Evolutionary conservation across 164 flowering plant genomes (phyloP).

Genomic region (Buxus sempervirens): DNA sequence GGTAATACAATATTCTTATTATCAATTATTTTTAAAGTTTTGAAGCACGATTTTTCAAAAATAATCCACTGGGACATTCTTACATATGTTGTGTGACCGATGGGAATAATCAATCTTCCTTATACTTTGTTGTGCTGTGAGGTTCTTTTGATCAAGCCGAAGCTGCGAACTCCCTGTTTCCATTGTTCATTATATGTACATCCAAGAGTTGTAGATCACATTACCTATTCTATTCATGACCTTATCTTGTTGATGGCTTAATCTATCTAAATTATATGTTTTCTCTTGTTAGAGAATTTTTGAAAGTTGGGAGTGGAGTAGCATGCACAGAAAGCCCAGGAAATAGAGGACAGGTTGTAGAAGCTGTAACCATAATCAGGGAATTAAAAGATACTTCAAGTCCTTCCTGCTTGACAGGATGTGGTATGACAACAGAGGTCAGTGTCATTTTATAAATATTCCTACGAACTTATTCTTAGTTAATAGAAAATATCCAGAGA

Average conservation of each 20-base stretch:
- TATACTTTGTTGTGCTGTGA: not conserved
- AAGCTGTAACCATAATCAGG: constrained; percentile 65
- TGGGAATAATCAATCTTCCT: not conserved
- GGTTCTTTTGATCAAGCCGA: not conserved
- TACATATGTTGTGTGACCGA: not conserved
- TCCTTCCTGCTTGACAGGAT: constrained; percentile 37
- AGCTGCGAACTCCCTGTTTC: no score
- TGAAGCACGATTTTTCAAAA: not conserved
- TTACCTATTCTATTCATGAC: not conserved
- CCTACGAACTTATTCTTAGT: not conserved
- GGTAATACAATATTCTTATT: not conserved
- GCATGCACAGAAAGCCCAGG: constrained; percentile 31
- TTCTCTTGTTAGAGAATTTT: constrained; percentile 34
- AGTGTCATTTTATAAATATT: constrained; percentile 5
- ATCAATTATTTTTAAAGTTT: not conserved
- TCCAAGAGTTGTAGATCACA: not conserved
- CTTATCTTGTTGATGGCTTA: not conserved
- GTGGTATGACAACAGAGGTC: constrained; percentile 57
- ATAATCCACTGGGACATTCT: not conserved
- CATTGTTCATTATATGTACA: not conserved
- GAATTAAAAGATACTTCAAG: constrained; percentile 33
- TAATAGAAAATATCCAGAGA: no score
- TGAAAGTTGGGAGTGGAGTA: constrained; percentile 65
- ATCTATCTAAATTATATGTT: not conserved
- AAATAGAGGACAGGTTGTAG: constrained; percentile 39